Evolutionary conservation across 2,329 filamentous ascomycete species (phyloP).

Genomic region (Madurella fahalii): DNA sequence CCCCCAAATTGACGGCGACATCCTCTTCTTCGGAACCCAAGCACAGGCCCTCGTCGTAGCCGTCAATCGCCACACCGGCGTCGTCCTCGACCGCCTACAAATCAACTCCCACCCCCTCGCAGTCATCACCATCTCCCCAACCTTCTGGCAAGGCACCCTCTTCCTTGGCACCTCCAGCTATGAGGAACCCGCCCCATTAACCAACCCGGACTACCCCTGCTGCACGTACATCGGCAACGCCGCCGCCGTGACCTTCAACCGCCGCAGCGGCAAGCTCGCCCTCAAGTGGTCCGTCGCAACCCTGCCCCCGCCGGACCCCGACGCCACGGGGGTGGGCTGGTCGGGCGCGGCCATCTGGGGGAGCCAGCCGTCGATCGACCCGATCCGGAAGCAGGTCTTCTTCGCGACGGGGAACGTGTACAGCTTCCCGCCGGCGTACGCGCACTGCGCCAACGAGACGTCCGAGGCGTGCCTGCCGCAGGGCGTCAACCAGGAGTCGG

Average conservation of each 20-base stretch:
- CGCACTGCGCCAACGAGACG: conserved; percentile 24
- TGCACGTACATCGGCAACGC: conserved; percentile 32
- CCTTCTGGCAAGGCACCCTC: conserved; percentile 27
- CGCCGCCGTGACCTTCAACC: conserved; percentile 14
- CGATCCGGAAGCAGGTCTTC: conserved; percentile 26
- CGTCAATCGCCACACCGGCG: conserved; percentile 23
- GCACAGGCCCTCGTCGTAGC: conserved; percentile 29
- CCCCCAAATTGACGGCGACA: conserved; percentile 22
- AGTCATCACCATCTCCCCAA: conserved; percentile 28
- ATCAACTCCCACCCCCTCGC: conserved; percentile 28
- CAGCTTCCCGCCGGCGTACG: conserved; percentile 19
- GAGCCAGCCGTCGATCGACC: conserved; percentile 31
- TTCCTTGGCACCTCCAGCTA: conserved; percentile 30
- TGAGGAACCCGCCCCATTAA: conserved; percentile 23
- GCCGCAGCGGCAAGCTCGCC: background rate
- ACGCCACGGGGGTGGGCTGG: conserved; percentile 18
- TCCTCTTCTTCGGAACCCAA: conserved; percentile 31
- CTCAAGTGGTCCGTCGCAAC: conserved; percentile 24
- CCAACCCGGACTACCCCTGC: conserved; percentile 26
- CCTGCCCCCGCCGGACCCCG: conserved; percentile 3
- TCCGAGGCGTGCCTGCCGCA: conserved; percentile 24
- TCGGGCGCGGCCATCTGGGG: conserved; percentile 32
- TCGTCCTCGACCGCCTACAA: conserved; percentile 22
- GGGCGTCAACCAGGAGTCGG: conserved; percentile 27
- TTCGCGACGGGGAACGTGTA: conserved; percentile 33